These are phyloP conservation scores for Leishmania aethiopica DNA, from an alignment of 208 protist genomes.

Conservation along the genomic window DNA sequence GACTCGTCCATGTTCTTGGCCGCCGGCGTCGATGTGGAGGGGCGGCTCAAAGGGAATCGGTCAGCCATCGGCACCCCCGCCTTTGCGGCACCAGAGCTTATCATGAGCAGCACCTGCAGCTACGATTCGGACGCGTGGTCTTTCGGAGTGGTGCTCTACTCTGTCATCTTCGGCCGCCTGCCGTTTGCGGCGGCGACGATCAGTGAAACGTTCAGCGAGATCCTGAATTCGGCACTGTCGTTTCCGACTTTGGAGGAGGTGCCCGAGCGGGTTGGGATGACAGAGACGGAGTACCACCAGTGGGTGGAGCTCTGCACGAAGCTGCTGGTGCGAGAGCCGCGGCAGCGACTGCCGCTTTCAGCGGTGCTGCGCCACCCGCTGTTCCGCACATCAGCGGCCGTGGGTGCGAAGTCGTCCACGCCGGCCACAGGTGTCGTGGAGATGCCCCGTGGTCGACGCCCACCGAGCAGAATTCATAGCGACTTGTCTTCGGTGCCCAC, in stretches of 20 bases:
- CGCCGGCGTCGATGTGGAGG: slow-evolving; percentile 36
- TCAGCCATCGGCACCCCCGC: slow-evolving; percentile 45
- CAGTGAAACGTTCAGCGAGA: slow-evolving; percentile 46
- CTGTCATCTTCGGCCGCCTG: slow-evolving; percentile 83
- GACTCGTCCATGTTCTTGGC: slow-evolving; percentile 58
- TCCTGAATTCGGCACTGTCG: slow-evolving; percentile 29
- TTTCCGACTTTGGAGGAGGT: slow-evolving; percentile 33
- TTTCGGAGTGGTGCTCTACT: slow-evolving; percentile 93
- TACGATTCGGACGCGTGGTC: slow-evolving; percentile 94
- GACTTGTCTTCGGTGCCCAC: neutral
- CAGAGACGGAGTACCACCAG: slow-evolving; percentile 36
- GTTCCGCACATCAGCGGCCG: slow-evolving; percentile 6
- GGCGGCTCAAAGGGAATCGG: slow-evolving; percentile 32
- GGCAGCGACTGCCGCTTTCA: slow-evolving; percentile 17
- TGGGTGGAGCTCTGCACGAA: slow-evolving; percentile 44
- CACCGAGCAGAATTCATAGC: neutral
- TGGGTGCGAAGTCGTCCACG: neutral
- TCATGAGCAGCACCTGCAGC: slow-evolving; percentile 45
- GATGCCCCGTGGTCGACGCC: neutral
- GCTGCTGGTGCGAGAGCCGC: slow-evolving; percentile 49
- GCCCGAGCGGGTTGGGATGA: slow-evolving; percentile 26
- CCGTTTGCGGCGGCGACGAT: slow-evolving; percentile 85
- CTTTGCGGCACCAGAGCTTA: slow-evolving; percentile 61
- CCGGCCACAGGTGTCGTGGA: neutral
- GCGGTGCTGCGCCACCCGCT: slow-evolving; percentile 21